Evolutionary conservation across 768 basidiomycete genomes (phyloP).

Genomic region (Sarcomyxa edulis): DNA sequence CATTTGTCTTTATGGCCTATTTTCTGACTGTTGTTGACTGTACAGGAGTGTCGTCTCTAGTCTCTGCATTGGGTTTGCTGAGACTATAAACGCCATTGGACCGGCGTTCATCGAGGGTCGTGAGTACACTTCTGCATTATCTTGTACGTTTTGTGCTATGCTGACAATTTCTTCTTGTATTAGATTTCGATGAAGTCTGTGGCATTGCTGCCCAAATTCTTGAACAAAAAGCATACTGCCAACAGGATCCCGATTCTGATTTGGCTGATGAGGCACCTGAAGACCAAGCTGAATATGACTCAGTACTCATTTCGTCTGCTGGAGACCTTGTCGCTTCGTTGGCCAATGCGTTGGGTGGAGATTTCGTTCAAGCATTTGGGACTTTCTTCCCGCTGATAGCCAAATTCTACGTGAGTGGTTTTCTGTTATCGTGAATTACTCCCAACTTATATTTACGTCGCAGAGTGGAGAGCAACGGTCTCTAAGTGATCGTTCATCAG

Average conservation of each 20-base stretch:
- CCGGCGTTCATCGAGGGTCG: slow-evolving; percentile 78
- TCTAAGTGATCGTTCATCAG: slow-evolving; percentile 85
- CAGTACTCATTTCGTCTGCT: slow-evolving; percentile 89
- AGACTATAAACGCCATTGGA: slow-evolving; percentile 89
- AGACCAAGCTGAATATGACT: slow-evolving; percentile 94
- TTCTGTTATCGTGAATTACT: not conserved
- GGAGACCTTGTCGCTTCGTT: slow-evolving; percentile 90
- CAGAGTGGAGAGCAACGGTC: too few species aligned
- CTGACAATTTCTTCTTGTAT: slow-evolving; percentile 6
- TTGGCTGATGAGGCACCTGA: slow-evolving; percentile 82
- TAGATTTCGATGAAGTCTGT: slow-evolving; percentile 75
- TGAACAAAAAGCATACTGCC: slow-evolving; percentile 93
- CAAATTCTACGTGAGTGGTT: slow-evolving; percentile 79
- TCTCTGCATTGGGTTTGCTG: slow-evolving; percentile 83
- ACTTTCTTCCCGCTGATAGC: slow-evolving; percentile 88
- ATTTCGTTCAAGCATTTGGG: slow-evolving; percentile 77
- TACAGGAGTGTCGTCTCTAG: slow-evolving; percentile 80
- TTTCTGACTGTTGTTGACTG: slow-evolving; percentile 16
- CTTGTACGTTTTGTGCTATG: not conserved
- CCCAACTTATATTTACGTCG: slow-evolving; percentile 7
- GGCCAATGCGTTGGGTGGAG: slow-evolving; percentile 77
- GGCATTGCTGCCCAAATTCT: slow-evolving; percentile 80
- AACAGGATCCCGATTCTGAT: slow-evolving; percentile 93
- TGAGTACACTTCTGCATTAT: slow-evolving; percentile 40
- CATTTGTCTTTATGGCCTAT: slow-evolving; percentile 6